A percentile compares a stretch with the other conserved stretches of the same genome.
Evolutionary conservation across 768 basidiomycete species (phyloP).

Genomic region (Naematelia aurantialba): DNA sequence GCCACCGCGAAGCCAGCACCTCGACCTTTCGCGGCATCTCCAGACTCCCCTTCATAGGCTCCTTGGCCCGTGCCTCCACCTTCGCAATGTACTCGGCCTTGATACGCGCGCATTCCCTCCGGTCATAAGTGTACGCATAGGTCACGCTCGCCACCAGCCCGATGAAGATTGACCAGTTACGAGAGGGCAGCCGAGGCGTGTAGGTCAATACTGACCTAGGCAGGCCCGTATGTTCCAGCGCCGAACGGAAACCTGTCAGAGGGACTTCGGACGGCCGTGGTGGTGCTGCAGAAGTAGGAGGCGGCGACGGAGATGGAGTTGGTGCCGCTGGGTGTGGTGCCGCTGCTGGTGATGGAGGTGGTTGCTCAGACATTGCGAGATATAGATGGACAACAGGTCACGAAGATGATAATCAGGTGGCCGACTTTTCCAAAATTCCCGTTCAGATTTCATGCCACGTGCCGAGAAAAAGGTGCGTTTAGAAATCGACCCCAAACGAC

Average conservation of each 20-base stretch:
- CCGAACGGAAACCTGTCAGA: conserved; percentile 36
- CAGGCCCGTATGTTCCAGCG: conserved; percentile 55
- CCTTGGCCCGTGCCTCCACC: conserved; percentile 72
- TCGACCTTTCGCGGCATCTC: conserved; percentile 72
- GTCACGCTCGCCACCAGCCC: conserved; percentile 66
- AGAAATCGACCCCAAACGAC: too few relatives aligned
- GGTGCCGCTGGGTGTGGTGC: conserved; percentile 5
- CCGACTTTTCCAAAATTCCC: too few relatives aligned
- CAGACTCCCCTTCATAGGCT: conserved; percentile 57
- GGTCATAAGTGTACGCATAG: conserved; percentile 80
- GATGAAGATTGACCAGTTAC: conserved; percentile 93
- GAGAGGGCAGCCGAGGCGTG: conserved; percentile 78
- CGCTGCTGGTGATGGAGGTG: conserved; percentile 1
- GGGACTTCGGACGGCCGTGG: conserved; percentile 24
- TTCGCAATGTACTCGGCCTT: conserved; percentile 72
- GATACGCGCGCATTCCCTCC: conserved; percentile 71
- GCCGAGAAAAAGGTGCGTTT: too few relatives aligned
- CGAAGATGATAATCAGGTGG: too few relatives aligned
- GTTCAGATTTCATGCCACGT: too few relatives aligned
- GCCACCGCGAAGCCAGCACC: conserved; percentile 86
- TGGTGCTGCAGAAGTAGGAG: too few relatives aligned
- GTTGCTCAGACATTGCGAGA: neutral
- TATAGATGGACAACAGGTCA: neutral
- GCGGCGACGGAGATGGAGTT: conserved; percentile 5
- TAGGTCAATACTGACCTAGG: conserved; percentile 75